Percentiles rank a stretch among this genome's conserved stretches.
These are phyloP conservation scores for Cystobasidium sp. DNA, from an alignment of 1,284 basidiomycete species.

Conservation along the genomic window DNA sequence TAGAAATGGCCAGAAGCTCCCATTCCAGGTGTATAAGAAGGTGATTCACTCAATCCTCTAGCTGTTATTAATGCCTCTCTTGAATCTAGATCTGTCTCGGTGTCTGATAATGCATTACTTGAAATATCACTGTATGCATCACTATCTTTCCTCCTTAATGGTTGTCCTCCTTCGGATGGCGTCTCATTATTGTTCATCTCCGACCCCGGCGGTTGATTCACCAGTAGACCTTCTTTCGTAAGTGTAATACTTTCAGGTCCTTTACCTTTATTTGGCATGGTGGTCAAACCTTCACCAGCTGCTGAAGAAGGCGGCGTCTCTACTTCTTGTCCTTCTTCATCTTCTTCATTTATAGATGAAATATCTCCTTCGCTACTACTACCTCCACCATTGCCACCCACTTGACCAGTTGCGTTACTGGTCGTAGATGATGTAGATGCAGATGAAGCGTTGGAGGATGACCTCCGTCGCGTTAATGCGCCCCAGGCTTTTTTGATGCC, in stretches of 20 bases:
- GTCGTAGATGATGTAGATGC: slow-evolving; percentile 21
- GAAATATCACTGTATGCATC: slow-evolving; percentile 10
- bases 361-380: slow-evolving; percentile 23
- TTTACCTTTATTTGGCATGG: not conserved
- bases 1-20: not conserved
- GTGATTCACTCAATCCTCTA: slow-evolving; percentile 8
- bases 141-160: not conserved
- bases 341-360: slow-evolving; percentile 25
- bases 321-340: not conserved
- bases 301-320: slow-evolving; percentile 10
- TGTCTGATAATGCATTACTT: slow-evolving; percentile 4
- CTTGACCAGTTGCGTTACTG: not conserved
- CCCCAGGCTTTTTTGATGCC: slow-evolving; percentile 40
- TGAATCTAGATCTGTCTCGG: not conserved
- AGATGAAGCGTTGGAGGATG: slow-evolving; percentile 10
- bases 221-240: not conserved
- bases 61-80: not conserved
- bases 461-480: slow-evolving; percentile 7
- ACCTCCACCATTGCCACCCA: not conserved
- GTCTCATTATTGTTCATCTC: not conserved
- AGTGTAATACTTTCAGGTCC: slow-evolving; percentile 1
- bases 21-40: slow-evolving; percentile 19
- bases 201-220: not conserved
- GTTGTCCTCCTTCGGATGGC: slow-evolving; percentile 3
- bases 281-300: not conserved